phyloP scores from a whole-genome alignment of 2,329 filamentous ascomycete genomes.

The Dactylellina leptospora region DNA sequence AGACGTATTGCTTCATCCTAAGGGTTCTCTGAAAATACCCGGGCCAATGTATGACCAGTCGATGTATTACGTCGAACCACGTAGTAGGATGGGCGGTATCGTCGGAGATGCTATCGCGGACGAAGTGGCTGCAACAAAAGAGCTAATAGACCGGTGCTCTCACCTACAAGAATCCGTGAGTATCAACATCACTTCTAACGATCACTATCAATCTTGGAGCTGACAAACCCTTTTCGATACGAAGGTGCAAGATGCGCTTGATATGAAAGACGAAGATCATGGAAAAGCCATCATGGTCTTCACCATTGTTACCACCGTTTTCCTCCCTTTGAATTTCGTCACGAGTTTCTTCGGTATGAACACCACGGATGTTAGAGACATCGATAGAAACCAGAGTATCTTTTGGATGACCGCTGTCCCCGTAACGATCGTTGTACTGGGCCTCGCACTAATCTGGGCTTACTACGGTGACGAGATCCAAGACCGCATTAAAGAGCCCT shows the following conservation, averaged over 20 bases:
- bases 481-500: slow-evolving; percentile 22
- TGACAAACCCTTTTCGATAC: neutral
- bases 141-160: slow-evolving; percentile 1
- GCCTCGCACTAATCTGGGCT: slow-evolving; percentile 53
- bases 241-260: slow-evolving; percentile 37
- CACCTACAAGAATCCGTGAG: slow-evolving; percentile 5
- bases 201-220: neutral
- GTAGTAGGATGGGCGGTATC: slow-evolving; percentile 3
- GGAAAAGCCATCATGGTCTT: slow-evolving; percentile 65
- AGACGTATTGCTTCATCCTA: slow-evolving; percentile 19
- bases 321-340: slow-evolving; percentile 64
- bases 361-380: slow-evolving; percentile 65
- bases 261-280: slow-evolving; percentile 62
- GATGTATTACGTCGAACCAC: neutral
- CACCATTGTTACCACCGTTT: slow-evolving; percentile 65
- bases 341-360: slow-evolving; percentile 68
- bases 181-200: neutral
- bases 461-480: slow-evolving; percentile 49
- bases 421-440: slow-evolving; percentile 62
- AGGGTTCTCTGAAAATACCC: slow-evolving; percentile 19
- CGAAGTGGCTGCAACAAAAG: neutral
- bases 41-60: neutral
- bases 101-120: slow-evolving; percentile 1
- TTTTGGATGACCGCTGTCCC: slow-evolving; percentile 66
- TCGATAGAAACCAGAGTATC: slow-evolving; percentile 64